phyloP scores from a whole-genome alignment of 208 protist genomes.

The Trypanosoma brucei region DNA sequence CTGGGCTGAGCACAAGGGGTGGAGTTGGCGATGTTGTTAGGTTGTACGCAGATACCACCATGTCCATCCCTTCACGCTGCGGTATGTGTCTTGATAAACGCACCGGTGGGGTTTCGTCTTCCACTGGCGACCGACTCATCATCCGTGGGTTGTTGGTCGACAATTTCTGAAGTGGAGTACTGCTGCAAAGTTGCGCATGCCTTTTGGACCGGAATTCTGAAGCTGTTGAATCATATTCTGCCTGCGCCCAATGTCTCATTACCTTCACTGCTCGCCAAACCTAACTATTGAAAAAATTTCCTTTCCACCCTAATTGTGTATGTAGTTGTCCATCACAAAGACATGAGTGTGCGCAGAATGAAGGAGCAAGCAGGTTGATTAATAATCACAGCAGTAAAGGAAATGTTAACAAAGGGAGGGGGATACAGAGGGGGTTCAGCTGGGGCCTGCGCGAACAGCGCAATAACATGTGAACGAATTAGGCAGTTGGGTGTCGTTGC shows the following conservation, averaged over 20 bases:
- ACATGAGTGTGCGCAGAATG: neutral
- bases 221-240: constrained; percentile 18
- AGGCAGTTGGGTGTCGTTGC: no score
- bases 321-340: neutral
- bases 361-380: no score
- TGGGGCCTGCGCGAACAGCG: no score
- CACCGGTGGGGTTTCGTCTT: constrained; percentile 35
- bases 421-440: no score
- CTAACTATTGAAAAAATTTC: neutral
- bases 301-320: neutral
- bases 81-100: constrained; percentile 84
- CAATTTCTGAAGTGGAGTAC: constrained; percentile 16
- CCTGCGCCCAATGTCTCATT: constrained; percentile 22
- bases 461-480: no score
- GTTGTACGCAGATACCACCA: constrained; percentile 76
- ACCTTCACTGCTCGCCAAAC: neutral
- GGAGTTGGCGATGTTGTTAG: constrained; percentile 19
- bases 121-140: constrained; percentile 17
- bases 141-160: constrained; percentile 20
- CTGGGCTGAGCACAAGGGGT: neutral
- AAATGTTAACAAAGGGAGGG: no score
- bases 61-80: constrained; percentile 74
- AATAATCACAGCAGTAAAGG: no score
- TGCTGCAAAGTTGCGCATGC: constrained; percentile 1
- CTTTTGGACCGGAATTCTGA: constrained; percentile 10